Percentiles rank a stretch among this genome's conserved stretches.
These are phyloP conservation scores for Pestalotiopsis sp. DNA, from an alignment of 2,329 filamentous ascomycete genomes.

Conservation along the genomic window DNA sequence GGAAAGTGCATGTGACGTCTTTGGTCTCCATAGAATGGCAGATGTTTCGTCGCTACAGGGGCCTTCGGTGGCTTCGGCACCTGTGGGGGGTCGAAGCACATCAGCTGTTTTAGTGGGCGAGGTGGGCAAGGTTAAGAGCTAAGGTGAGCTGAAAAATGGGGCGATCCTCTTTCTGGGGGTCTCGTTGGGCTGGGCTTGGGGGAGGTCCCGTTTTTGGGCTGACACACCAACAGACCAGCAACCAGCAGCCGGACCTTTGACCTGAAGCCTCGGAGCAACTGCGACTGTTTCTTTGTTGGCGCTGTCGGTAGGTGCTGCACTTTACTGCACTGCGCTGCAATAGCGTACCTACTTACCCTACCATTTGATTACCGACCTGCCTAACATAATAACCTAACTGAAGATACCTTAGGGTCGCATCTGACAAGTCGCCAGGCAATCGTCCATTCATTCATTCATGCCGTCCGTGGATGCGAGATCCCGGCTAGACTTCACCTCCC, in stretches of 20 bases:
- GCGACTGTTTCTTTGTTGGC: too few species aligned
- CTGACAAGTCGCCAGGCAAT: background rate
- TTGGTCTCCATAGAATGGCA: background rate
- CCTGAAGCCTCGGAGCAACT: too few species aligned
- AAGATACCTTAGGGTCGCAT: background rate
- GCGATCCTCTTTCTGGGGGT: background rate
- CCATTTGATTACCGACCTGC: background rate
- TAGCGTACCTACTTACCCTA: background rate
- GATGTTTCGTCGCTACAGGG: background rate
- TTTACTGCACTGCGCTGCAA: too few species aligned
- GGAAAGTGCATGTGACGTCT: background rate
- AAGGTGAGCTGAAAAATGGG: background rate
- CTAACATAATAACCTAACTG: background rate
- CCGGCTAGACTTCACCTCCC: background rate
- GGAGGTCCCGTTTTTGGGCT: background rate
- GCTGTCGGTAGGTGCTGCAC: too few species aligned
- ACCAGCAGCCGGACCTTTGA: too few species aligned
- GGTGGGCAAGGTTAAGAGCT: background rate
- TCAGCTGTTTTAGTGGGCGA: background rate
- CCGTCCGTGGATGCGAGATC: background rate
- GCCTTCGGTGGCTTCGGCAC: background rate
- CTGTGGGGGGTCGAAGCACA: background rate
- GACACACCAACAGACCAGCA: background rate
- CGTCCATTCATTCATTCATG: background rate
- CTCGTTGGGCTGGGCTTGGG: background rate